These are phyloP conservation scores for Agaricus blazei DNA, from an alignment of 768 basidiomycete genomes.

Conservation along the genomic window DNA sequence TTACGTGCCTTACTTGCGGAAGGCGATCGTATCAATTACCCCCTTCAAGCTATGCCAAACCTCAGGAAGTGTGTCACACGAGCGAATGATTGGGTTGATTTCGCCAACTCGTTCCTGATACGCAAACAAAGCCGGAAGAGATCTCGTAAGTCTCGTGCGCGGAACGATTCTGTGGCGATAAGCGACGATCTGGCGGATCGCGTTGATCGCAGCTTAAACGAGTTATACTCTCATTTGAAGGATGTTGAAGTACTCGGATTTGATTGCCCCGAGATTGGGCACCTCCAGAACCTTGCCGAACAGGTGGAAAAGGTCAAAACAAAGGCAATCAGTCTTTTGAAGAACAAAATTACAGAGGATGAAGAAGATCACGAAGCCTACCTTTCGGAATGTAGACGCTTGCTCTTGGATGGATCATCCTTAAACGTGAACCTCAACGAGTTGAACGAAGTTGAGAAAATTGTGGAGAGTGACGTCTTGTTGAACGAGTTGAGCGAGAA, in stretches of 20 bases:
- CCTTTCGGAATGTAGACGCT: conserved; percentile 64
- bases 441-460: conserved; percentile 69
- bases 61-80: conserved; percentile 76
- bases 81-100: conserved; percentile 87
- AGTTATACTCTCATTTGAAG: conserved; percentile 61
- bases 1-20: conserved; percentile 82
- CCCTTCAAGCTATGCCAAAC: conserved; percentile 62
- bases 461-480: conserved; percentile 76
- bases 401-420: conserved; percentile 66
- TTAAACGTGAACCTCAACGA: conserved; percentile 85
- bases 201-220: conserved; percentile 66
- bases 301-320: conserved; percentile 61
- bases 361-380: conserved; percentile 42
- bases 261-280: conserved; percentile 70
- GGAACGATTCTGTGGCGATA: conserved; percentile 34
- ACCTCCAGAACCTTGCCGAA: conserved; percentile 47
- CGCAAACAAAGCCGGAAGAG: conserved; percentile 80
- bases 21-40: conserved; percentile 80
- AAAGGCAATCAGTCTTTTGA: conserved; percentile 51
- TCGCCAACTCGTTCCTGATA: conserved; percentile 70
- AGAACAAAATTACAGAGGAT: conserved; percentile 18
- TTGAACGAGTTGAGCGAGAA: conserved; percentile 71
- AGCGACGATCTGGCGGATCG: conserved; percentile 59
- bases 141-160: conserved; percentile 57
- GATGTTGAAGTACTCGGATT: conserved; percentile 82